Conservation (phyloP, 225 moss, liverwort and hornwort genomes). For the Physcomitrellopsis africana region DNA sequence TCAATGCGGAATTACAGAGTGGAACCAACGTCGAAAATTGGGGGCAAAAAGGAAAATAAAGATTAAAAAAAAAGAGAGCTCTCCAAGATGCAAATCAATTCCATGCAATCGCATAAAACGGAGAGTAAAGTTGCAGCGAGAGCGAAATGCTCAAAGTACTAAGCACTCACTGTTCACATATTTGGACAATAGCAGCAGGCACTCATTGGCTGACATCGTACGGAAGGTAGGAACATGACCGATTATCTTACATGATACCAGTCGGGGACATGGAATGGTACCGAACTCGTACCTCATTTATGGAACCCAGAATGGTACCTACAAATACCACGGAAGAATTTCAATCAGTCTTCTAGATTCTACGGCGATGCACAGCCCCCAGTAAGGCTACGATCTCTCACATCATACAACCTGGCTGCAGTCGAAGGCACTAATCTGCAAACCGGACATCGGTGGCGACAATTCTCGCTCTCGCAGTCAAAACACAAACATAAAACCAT, state of each 20-base stretch:
- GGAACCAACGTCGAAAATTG: no score
- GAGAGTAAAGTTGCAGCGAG: not conserved
- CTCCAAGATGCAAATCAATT: not conserved
- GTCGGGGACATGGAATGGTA: not conserved
- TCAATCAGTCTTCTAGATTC: not conserved
- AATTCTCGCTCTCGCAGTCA: not conserved
- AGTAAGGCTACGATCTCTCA: not conserved
- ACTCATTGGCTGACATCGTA: not conserved
- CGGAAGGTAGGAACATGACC: not conserved
- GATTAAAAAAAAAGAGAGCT: not conserved
- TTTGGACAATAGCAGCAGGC: no score
- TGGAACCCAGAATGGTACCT: constrained; percentile 61
- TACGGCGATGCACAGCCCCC: not conserved
- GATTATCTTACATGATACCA: not conserved
- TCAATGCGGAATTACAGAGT: not conserved
- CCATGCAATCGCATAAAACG: not conserved
- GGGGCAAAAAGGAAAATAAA: no score
- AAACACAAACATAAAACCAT: not conserved
- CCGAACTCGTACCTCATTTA: constrained; percentile 28
- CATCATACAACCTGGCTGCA: not conserved
- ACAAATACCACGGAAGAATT: constrained; percentile 19
- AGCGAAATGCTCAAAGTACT: not conserved
- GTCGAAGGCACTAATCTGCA: not conserved
- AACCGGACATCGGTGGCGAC: not conserved
- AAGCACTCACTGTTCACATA: not conserved